phyloP scores from a whole-genome alignment of 352 stramenopile species.

The Pelagophyceae sp. region DNA sequence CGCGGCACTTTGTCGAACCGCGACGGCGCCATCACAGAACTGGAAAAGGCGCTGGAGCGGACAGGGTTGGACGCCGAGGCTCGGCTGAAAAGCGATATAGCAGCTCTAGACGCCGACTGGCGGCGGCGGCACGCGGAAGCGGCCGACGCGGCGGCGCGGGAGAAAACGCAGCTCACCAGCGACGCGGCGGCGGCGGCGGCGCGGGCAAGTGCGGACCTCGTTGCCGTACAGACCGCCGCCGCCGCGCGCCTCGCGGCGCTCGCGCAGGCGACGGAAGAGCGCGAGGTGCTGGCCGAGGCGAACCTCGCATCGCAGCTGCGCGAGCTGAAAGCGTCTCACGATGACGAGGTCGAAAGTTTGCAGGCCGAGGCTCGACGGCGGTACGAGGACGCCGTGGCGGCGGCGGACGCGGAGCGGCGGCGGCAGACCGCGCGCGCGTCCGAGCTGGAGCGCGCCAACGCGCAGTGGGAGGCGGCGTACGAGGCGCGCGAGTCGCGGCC shows the following conservation, averaged over 20 bases:
- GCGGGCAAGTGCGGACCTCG: background rate
- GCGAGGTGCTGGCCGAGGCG: background rate
- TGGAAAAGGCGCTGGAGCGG: too few relatives aligned
- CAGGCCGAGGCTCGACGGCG: background rate
- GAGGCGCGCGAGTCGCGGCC: slow-evolving; percentile 27
- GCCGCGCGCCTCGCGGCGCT: background rate
- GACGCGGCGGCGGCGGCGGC: too few relatives aligned
- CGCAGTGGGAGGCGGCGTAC: background rate
- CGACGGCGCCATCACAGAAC: background rate
- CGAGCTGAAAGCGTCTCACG: too few relatives aligned
- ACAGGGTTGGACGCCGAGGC: too few relatives aligned
- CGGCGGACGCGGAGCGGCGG: background rate
- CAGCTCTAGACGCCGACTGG: too few relatives aligned
- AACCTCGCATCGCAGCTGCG: background rate
- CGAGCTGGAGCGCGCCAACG: background rate
- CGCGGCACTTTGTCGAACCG: background rate
- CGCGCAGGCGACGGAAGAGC: background rate
- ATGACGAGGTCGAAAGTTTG: too few relatives aligned
- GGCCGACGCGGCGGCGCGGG: too few relatives aligned
- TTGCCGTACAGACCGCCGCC: background rate
- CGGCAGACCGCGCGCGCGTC: background rate
- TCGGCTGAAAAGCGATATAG: too few relatives aligned
- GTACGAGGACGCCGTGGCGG: background rate
- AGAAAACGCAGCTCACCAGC: too few relatives aligned
- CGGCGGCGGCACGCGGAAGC: too few relatives aligned